Percentiles rank a stretch among this genome's conserved stretches.
Evolutionary conservation across 805 yeast species (phyloP).

Genomic region (Schwanniomyces sp.): DNA sequence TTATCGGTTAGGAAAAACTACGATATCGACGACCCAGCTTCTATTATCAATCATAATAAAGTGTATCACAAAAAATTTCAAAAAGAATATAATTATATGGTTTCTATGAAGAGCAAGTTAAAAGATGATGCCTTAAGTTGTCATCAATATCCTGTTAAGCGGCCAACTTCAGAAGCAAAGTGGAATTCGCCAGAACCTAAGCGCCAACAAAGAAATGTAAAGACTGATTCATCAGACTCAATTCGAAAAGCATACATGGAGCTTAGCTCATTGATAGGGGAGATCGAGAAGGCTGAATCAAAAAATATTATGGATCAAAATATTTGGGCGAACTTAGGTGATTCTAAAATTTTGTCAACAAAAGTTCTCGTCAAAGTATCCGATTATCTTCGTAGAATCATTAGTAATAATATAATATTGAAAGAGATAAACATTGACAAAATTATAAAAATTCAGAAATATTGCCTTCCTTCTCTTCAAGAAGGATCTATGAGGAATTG

Average conservation of each 20-base stretch:
- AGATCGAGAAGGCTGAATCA: neutral
- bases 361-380: constrained; percentile 12
- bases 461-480: constrained; percentile 26
- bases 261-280: neutral
- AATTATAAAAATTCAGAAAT: constrained; percentile 19
- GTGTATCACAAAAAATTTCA: constrained; percentile 16
- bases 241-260: neutral
- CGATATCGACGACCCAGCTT: constrained; percentile 10
- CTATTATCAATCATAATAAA: constrained; percentile 5
- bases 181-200: neutral
- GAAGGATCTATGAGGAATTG: constrained; percentile 15
- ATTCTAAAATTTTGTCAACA: neutral
- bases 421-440: constrained; percentile 12
- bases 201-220: neutral
- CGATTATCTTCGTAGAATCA: constrained; percentile 27
- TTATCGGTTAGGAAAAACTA: constrained; percentile 22
- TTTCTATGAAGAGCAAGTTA: neutral
- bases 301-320: neutral
- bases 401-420: constrained; percentile 9
- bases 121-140: neutral
- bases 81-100: constrained; percentile 12
- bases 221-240: neutral
- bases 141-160: neutral
- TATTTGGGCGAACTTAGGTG: neutral
- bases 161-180: neutral